Base-by-base conservation (phyloP, 2,329 filamentous ascomycete species). In the Colletotrichum sp. region DNA sequence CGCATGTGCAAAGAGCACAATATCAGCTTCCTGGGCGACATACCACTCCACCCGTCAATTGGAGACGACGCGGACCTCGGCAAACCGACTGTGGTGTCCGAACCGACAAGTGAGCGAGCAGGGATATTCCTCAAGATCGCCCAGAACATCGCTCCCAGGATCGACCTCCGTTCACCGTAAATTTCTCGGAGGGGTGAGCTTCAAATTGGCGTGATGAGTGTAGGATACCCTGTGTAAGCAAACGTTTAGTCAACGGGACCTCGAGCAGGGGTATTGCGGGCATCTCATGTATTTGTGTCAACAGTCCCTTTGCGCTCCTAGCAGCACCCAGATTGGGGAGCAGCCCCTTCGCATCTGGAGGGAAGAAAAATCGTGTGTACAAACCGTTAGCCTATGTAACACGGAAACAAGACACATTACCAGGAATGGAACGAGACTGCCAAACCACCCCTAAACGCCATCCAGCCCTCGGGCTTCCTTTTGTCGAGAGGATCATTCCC, bases 41-140 rank as follows among this genome's bases (percentile, higher is more conserved):
- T 99, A 55, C 96, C 96, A 8, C 88, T 99, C 65, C 95, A 99
- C 83, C 92, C 94, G 6, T 92, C 89, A 67, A 98, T 99, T 26
- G 98, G 96, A 75, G 94, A 95, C 72, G 95, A 98, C 84, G 95
- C 95, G 2, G 95, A 98, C 84, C 88, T 90, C 24, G 97, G 97
- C 1, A 95, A 94, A 83, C 97, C 97, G 6, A 98, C 96, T 1
- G 94, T 99, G 0, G 95, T 98, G 4, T 91, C 95, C 2, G 95
- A 98, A 83, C 95, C 96, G 9, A 89, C 92, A 2, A 96, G 95
- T 79, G 89, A 91, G 36, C 91, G 95, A 79, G 93, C 94, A 1
- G 86, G 88, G 69, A 92, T 93, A 1, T 99, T 98, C 82, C 85
- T 93, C 73, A 86, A 88, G 21, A 93, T 98, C 82, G 95, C 95